Evolutionary conservation across 2,329 filamentous ascomycete genomes (phyloP).

Genomic region (Alternaria triticimaculans): DNA sequence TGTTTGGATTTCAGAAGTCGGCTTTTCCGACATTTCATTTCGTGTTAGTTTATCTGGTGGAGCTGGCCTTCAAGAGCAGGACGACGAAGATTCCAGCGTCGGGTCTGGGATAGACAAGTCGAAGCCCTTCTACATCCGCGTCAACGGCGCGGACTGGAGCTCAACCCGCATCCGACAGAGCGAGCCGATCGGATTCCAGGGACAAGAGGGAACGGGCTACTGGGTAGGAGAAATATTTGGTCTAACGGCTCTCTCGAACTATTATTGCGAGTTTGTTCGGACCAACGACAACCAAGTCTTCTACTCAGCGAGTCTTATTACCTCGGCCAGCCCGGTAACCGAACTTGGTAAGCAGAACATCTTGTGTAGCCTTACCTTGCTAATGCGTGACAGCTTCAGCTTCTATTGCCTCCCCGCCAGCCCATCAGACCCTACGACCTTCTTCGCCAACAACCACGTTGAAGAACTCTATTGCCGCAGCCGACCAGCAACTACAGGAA

Average conservation of each 20-base stretch:
- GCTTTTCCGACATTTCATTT: conserved; percentile 78
- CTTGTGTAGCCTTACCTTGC: background rate
- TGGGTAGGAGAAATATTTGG: conserved; percentile 75
- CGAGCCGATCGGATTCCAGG: conserved; percentile 54
- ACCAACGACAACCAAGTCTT: conserved; percentile 69
- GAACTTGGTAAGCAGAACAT: conserved; percentile 59
- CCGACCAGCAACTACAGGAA: conserved; percentile 73
- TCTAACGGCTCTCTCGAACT: conserved; percentile 75
- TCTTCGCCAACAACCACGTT: conserved; percentile 80
- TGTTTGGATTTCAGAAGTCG: conserved; percentile 83
- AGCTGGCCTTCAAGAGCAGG: conserved; percentile 47
- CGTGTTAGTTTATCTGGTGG: conserved; percentile 70
- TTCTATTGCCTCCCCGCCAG: conserved; percentile 53
- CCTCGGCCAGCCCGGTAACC: conserved; percentile 64
- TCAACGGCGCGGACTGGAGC: conserved; percentile 82
- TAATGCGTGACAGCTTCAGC: conserved; percentile 26
- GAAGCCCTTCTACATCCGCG: conserved; percentile 79
- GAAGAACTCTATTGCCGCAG: conserved; percentile 75
- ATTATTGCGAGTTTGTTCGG: conserved; percentile 79
- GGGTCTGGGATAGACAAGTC: conserved; percentile 66
- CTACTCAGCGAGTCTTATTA: conserved; percentile 75
- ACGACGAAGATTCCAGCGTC: conserved; percentile 46
- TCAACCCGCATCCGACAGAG: conserved; percentile 71
- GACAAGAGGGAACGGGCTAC: conserved; percentile 57
- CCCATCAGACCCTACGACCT: conserved; percentile 70